Evolutionary conservation across 2,329 filamentous ascomycete species (phyloP).

Genomic region (Lecanicillium sp.): DNA sequence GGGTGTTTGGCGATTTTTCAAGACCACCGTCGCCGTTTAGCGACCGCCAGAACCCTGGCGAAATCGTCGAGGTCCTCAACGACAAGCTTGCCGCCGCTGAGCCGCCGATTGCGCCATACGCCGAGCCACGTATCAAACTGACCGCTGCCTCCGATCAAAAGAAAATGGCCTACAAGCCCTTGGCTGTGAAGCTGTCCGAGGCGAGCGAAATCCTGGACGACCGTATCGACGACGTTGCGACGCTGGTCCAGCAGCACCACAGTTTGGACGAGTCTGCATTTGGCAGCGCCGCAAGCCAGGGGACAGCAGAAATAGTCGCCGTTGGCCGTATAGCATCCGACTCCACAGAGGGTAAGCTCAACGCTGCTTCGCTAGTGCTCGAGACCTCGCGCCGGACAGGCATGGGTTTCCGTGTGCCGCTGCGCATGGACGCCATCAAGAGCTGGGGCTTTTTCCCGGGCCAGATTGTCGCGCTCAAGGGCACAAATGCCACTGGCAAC

Average conservation of each 20-base stretch:
- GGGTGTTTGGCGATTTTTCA: not conserved
- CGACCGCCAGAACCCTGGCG: constrained; percentile 70
- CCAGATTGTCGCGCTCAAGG: constrained; percentile 80
- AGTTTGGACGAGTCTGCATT: constrained; percentile 71
- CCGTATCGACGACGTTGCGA: constrained; percentile 81
- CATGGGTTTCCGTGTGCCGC: constrained; percentile 69
- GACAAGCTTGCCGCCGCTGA: constrained; percentile 59
- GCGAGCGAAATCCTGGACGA: constrained; percentile 91
- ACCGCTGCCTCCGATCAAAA: constrained; percentile 82
- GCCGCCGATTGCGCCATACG: constrained; percentile 60
- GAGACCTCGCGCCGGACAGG: constrained; percentile 82
- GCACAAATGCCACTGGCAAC: constrained; percentile 78
- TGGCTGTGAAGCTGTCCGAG: constrained; percentile 91
- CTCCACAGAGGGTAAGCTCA: constrained; percentile 76
- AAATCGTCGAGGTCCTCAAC: constrained; percentile 78
- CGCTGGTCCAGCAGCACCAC: constrained; percentile 66
- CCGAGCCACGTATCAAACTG: constrained; percentile 73
- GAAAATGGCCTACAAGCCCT: constrained; percentile 83
- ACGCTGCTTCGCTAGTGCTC: constrained; percentile 74
- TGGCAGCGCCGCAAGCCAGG: constrained; percentile 77
- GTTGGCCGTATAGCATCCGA: constrained; percentile 90
- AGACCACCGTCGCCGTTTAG: constrained; percentile 45
- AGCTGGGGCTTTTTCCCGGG: constrained; percentile 85
- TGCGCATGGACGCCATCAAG: constrained; percentile 63
- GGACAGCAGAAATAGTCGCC: constrained; percentile 78